Evolutionary conservation across 202 grass and related monocot species (phyloP).

Genomic region (Sporobolus alterniflorus): DNA sequence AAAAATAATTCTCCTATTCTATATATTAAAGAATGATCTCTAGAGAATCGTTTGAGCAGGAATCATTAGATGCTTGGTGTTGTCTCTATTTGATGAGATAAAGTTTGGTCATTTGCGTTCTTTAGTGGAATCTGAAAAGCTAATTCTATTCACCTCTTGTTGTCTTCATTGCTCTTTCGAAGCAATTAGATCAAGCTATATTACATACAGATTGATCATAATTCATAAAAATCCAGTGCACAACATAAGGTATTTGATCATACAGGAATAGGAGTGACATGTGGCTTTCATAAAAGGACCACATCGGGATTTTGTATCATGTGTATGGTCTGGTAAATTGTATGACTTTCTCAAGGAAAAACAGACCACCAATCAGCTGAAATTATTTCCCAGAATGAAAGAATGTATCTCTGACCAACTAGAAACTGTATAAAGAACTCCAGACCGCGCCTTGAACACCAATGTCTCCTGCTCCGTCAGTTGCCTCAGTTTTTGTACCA

Average conservation of each 20-base stretch:
- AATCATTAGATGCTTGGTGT: constrained; percentile 18
- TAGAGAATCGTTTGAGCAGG: constrained; percentile 3
- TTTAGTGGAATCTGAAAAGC: no score
- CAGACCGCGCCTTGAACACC: constrained; percentile 63
- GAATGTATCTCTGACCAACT: constrained; percentile 89
- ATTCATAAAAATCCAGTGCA: constrained; percentile 43
- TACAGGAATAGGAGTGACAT: constrained; percentile 41
- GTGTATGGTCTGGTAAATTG: constrained; percentile 41
- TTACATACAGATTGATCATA: constrained; percentile 28
- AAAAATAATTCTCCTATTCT: constrained; percentile 20
- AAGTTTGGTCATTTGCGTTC: no score
- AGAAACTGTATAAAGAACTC: constrained; percentile 82
- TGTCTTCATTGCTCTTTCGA: no score
- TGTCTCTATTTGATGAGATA: no score
- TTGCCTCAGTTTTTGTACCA: constrained; percentile 77
- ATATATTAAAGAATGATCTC: constrained; percentile 30
- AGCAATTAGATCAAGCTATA: no score
- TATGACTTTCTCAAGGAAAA: constrained; percentile 45
- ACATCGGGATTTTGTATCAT: constrained; percentile 51
- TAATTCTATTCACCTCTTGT: no score
- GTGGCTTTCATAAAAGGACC: constrained; percentile 93
- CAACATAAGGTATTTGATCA: constrained; percentile 27
- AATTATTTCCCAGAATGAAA: constrained; percentile 78
- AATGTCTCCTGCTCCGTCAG: constrained; percentile 40
- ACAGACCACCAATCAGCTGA: constrained; percentile 30